Conservation (phyloP, 257 asterid species). For the Capsicum baccatum region DNA sequence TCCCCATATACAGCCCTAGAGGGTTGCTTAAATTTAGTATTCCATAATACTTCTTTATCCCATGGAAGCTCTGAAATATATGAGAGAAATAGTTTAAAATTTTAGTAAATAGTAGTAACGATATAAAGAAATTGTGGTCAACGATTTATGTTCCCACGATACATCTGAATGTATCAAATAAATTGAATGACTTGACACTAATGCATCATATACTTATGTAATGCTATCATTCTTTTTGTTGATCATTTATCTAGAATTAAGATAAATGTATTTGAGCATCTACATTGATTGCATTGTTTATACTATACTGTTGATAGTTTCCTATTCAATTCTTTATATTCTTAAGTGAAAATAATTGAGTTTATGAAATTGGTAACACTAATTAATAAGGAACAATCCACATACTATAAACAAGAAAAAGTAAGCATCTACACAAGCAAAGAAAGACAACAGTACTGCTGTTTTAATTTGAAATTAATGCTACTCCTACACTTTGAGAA, state of each 20-base stretch:
- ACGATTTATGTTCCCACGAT: background rate
- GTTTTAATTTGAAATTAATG: too few species aligned
- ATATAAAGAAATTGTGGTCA: background rate
- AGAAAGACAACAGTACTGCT: background rate
- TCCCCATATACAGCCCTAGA: too few species aligned
- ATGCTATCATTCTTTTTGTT: conserved; percentile 16
- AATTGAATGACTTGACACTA: background rate
- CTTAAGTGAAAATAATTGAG: background rate
- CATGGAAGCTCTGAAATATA: too few species aligned
- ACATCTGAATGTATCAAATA: conserved; percentile 16
- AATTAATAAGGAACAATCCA: background rate
- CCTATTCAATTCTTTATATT: background rate
- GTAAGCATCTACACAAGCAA: background rate
- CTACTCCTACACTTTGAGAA: too few species aligned
- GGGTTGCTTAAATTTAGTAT: too few species aligned
- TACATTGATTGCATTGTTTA: conserved; percentile 13
- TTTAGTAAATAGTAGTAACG: background rate
- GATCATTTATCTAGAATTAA: conserved; percentile 10
- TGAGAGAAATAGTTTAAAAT: background rate
- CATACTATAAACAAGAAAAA: background rate
- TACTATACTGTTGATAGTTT: background rate
- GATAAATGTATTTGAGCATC: conserved; percentile 25
- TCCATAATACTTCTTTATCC: too few species aligned
- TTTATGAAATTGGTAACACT: too few species aligned
- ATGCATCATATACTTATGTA: background rate